Conservation (phyloP, 1,284 basidiomycete species). For the Ceratobasidium sp. region DNA sequence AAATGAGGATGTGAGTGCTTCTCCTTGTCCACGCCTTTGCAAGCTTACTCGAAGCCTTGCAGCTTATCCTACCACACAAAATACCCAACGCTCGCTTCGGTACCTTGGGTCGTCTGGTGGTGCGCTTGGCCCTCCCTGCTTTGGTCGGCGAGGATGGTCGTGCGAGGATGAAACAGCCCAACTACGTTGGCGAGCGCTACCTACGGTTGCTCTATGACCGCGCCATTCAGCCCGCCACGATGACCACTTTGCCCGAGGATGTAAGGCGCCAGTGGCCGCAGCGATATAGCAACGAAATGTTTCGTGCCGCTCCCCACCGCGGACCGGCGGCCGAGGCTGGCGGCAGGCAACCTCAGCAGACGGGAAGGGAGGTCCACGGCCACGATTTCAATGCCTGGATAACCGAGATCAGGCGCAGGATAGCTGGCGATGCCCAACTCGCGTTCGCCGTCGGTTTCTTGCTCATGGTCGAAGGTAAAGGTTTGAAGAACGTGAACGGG, state of each 20-base stretch:
- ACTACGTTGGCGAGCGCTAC: not conserved
- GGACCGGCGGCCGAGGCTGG: not conserved
- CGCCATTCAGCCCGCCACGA: not conserved
- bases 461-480: conserved; percentile 6
- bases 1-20: too few relatives aligned
- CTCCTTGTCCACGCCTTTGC: not conserved
- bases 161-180: not conserved
- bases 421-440: not conserved
- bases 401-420: not conserved
- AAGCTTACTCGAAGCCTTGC: not conserved
- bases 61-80: not conserved
- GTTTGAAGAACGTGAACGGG: not conserved
- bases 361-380: not conserved
- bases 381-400: not conserved
- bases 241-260: not conserved
- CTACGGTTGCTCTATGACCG: not conserved
- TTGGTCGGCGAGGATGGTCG: not conserved
- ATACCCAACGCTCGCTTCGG: not conserved
- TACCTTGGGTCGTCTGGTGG: not conserved
- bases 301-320: not conserved
- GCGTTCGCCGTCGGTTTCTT: not conserved
- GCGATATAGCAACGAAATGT: not conserved
- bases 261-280: not conserved
- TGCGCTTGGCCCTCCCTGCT: not conserved
- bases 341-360: not conserved